Base-by-base conservation (phyloP, 2,329 filamentous ascomycete genomes). In the Xenosphaeropsis pyriputrescens region DNA sequence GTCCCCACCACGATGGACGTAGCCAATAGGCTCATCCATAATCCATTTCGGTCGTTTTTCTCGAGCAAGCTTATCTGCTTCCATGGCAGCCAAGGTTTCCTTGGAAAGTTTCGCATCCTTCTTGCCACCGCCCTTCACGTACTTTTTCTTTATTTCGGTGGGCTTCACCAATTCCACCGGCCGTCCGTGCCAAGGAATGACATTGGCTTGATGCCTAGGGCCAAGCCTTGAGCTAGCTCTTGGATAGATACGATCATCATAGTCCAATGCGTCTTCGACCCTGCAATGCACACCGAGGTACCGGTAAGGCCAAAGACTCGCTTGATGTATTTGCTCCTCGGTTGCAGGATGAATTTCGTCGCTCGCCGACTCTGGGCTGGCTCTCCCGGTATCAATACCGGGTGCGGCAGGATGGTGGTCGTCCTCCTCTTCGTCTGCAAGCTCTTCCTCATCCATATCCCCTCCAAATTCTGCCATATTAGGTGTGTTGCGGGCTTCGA, bases 221-320 rank as follows among this genome's bases (percentile, higher is more conserved):
- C 91, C 91, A 29, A 96, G 67, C 29, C 91, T 80, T 39, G 91
- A 96, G 54, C 88, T 93, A 13, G 91, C 89, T 46, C 91, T 80
- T 7, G 91, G 91, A 54, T 96, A 96, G 46, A 98, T 96, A 45
- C 91, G 79, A 57, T 98, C 91, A 52, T 98, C 91, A 54, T 94
- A 93, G 56, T 98, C 91, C 19, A 98, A 66, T 0, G 85, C 91
- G 61, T 98, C 91, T 57, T 96, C 88, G 1, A 91, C 82, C 47
- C 86, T 83, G 60, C 88, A 95, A 60, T 98, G 91, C 47, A 94
- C 86, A 29, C 91, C 91, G 6, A 98, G 64, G 57, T 98, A 98
- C 43, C 91, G 76, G 64, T 91, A 96, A 2, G 86, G 88, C 91
- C 91, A 98, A 52, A 95, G 73, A 51, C 85, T 91, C 22, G 89